phyloP scores from a whole-genome alignment of 805 yeast genomes.

The Wickerhamiella bombiphila region DNA sequence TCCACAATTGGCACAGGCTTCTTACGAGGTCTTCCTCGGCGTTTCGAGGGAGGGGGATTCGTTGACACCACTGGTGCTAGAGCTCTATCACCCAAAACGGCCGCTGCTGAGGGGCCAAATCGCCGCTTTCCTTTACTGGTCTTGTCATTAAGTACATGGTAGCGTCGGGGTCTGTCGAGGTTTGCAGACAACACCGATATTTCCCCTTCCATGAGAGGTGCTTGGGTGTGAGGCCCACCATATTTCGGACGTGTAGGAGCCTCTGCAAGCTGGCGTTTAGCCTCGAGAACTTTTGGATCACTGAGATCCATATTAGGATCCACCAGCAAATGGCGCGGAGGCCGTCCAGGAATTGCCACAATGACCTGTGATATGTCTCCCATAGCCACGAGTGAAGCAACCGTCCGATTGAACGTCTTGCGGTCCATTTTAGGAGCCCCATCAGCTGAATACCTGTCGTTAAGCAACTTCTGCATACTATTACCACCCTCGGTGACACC shows the following conservation, averaged over 20 bases:
- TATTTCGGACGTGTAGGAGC: constrained; percentile 2
- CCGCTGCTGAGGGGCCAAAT: constrained; percentile 16
- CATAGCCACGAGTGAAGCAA: constrained; percentile 24
- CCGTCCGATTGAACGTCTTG: constrained; percentile 37
- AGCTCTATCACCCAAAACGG: constrained; percentile 4
- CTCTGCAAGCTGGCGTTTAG: constrained; percentile 12
- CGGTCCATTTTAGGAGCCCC: constrained; percentile 36
- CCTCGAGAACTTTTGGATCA: constrained; percentile 15
- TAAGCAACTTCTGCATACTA: constrained; percentile 28
- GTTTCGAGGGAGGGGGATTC: neutral
- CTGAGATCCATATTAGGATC: constrained; percentile 17
- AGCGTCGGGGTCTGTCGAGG: neutral
- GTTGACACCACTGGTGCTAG: neutral
- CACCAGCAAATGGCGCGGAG: constrained; percentile 20
- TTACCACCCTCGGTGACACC: constrained; percentile 35
- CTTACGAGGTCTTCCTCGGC: neutral
- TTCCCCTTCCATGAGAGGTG: constrained; percentile 8
- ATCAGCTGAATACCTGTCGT: constrained; percentile 19
- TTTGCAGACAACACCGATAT: neutral
- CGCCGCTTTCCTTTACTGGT: neutral
- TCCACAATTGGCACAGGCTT: neutral
- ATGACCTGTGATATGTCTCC: constrained; percentile 22
- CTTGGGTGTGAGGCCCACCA: constrained; percentile 1
- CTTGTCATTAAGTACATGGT: neutral
- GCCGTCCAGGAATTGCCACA: constrained; percentile 15